A percentile compares a stretch with the other conserved stretches of the same genome.
Conservation (phyloP, 768 basidiomycete genomes). For the Rhodosporidiobolus odoratus region DNA sequence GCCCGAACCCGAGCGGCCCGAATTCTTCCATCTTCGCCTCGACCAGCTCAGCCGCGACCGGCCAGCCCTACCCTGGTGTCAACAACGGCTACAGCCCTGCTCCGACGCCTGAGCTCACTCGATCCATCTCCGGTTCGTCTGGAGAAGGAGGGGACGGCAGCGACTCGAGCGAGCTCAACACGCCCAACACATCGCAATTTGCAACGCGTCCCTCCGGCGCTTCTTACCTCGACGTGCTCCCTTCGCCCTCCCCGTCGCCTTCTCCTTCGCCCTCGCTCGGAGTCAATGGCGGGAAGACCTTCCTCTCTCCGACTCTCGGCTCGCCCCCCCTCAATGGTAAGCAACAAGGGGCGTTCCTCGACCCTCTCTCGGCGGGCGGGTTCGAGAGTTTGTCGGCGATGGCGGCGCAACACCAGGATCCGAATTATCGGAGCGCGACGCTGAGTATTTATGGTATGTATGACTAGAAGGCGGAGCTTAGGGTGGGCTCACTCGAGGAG, state of each 20-base stretch:
- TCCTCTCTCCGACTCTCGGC: neutral
- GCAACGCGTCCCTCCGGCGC: neutral
- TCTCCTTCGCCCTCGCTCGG: neutral
- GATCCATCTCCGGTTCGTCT: neutral
- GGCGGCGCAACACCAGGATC: neutral
- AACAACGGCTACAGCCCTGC: too few relatives aligned
- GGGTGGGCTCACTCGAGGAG: too few relatives aligned
- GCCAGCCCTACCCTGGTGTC: too few relatives aligned
- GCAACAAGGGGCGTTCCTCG: neutral
- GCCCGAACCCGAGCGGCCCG: neutral
- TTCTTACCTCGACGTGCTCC: neutral
- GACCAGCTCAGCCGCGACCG: too few relatives aligned
- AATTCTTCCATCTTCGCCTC: slow-evolving; percentile 1
- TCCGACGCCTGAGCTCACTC: slow-evolving; percentile 23
- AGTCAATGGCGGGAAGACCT: neutral
- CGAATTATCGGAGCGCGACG: slow-evolving; percentile 10
- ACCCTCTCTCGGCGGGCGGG: neutral
- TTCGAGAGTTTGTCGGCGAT: neutral
- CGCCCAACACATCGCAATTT: neutral
- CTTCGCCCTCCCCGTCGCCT: neutral
- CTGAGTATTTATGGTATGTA: slow-evolving; percentile 2
- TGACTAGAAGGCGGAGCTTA: neutral
- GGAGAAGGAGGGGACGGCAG: neutral
- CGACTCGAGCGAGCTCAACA: neutral
- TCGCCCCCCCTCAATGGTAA: too few relatives aligned